Evolutionary conservation across 2,329 filamentous ascomycete species (phyloP), one percentile per base, ranked within the genome.

Genomic region (Teratosphaeriaceae sp.): DNA sequence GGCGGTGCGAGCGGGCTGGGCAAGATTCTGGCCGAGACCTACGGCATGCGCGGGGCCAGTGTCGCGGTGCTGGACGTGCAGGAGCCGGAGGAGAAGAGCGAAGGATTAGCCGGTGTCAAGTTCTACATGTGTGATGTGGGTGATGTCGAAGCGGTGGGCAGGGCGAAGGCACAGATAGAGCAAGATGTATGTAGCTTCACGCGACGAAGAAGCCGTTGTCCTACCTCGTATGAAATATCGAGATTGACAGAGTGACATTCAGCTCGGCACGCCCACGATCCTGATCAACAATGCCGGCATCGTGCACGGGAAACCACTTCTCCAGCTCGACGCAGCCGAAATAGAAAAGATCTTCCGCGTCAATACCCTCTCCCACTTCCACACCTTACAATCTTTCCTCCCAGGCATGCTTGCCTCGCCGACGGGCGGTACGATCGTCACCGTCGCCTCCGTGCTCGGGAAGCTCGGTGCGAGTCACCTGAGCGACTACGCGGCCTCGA

Each of bases 211-310:
- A n/a, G 24, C 9, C 18, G 24, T 13, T n/a, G n/a, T n/a, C n/a
- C n/a, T n/a, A n/a, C n/a, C n/a, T n/a, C n/a, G n/a, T n/a, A n/a
- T n/a, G n/a, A n/a, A n/a, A n/a, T n/a, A n/a, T n/a, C n/a, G n/a
- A n/a, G n/a, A n/a, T 38, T 43, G 31, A 44, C 43, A 36, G 35
- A 40, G 38, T 40, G 27, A 27, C 2, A 19, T 30, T 29, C 39
- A 95, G 88, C 80, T 97, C 53, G 90, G 92, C 41, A 77, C 79
- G 1, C 88, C 89, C 1, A 95, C 90, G 1, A 83, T 97, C 46
- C 72, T 98, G 36, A 88, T 98, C 71, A 97, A 97, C 74, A 96
- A 95, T 65, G 92, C 92, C 5, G 92, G 87, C 40, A 76, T 92
- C 31, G 82, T 94, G 37, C 75, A 84, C 47, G 86, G 85, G 48